Evolutionary conservation across 2,329 filamentous ascomycete genomes (phyloP), one percentile per base, ranked within the genome.

Genomic region (Aureobasidium melanogenum): DNA sequence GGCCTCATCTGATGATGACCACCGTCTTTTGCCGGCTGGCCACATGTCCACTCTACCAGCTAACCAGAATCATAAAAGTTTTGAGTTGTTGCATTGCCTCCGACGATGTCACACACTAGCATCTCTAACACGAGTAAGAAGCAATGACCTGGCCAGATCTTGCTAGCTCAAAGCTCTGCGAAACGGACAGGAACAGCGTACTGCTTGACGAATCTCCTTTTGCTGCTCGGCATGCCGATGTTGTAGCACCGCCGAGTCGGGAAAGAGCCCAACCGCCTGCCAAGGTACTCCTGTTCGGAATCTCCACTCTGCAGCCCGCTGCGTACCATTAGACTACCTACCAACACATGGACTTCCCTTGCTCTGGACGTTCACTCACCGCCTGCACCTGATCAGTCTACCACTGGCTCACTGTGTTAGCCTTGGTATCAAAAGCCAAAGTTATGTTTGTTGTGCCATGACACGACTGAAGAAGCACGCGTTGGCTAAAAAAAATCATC

Each of bases 171-270:
- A 41, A 54, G 34, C 26, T 30, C 19, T 12, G 12, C 17, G 32
- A 15, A 26, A 38, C 2, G 28, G 1, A 47, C 15, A 26, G 14
- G n/a, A 19, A 22, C 39, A 43, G 39, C 24, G 19, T 32, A 2
- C 22, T 32, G 22, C 24, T 19, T 28, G 5, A 19, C 36, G 36
- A 54, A 22, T 26, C n/a, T n/a, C 28, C 28, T 34, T 10, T 34
- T n/a, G 5, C 24, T 44, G 38, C 24, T 56, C 52, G 52, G 52
- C 52, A 56, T 56, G 52, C 52, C 52, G 52, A 56, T n/a, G n/a
- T 24, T 34, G 17, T n/a, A 56, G n/a, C 36, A 41, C 19, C 12
- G 8, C 36, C 50, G 22, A 10, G 10, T 47, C 44, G 44, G 24
- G 15, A 28, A 47, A 17, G 28, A 28, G 44, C 24, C 7, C 44